Evolutionary conservation across 2,329 filamentous ascomycete species (phyloP).

Genomic region (Decorospora gaudefroyi): DNA sequence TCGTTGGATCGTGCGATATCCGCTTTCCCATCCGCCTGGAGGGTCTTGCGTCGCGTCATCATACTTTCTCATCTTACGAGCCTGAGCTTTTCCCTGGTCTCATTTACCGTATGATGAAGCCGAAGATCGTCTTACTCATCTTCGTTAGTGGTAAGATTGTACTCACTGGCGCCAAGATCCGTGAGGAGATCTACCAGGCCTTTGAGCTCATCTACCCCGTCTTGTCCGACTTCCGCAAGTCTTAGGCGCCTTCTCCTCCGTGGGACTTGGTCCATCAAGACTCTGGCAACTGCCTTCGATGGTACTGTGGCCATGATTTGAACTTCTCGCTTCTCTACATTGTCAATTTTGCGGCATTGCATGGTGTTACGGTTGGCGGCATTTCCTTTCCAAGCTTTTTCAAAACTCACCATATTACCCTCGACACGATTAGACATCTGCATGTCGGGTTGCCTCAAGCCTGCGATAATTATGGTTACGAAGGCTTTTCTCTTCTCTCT

Average conservation of each 20-base stretch:
- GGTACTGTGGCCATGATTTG: conserved; percentile 14
- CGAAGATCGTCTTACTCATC: conserved; percentile 96
- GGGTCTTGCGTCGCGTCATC: conserved; percentile 92
- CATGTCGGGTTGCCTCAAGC: conserved; percentile 31
- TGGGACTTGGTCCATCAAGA: conserved; percentile 7
- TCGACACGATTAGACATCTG: conserved; percentile 42
- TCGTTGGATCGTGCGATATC: conserved; percentile 98
- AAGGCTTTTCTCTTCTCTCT: conserved; percentile 30
- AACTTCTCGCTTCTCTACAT: conserved; percentile 24
- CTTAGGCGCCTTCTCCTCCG: conserved; percentile 48
- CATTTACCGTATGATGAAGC: conserved; percentile 99
- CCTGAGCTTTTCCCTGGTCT: conserved; percentile 98
- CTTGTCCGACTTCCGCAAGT: conserved; percentile 64
- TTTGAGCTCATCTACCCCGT: conserved; percentile 46
- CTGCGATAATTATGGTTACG: conserved; percentile 38
- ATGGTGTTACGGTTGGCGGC: conserved; percentile 43
- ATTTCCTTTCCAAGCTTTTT: conserved; percentile 27
- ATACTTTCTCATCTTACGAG: conserved; percentile 95
- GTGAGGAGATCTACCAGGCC: conserved; percentile 77
- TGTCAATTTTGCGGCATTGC: conserved; percentile 47
- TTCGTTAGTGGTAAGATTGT: conserved; percentile 99
- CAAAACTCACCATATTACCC: conserved; percentile 37
- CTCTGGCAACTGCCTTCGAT: conserved; percentile 8
- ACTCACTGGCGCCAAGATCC: conserved; percentile 93
- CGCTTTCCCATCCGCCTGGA: conserved; percentile 98